phyloP scores from a whole-genome alignment of 345 rosid genomes.

The Cardamine chenopodiifolia region DNA sequence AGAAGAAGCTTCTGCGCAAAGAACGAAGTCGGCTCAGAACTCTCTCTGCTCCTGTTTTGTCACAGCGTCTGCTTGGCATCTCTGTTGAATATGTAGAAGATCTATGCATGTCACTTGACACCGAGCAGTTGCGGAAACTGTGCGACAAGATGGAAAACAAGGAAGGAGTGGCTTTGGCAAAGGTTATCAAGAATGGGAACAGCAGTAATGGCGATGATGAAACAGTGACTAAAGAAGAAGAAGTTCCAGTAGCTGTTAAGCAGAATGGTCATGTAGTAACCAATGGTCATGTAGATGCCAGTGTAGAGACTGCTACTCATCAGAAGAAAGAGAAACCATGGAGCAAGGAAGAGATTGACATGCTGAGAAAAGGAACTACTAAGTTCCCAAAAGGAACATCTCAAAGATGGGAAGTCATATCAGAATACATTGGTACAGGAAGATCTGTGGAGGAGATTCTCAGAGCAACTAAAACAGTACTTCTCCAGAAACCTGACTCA shows the following conservation, averaged over 20 bases:
- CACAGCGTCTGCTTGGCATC: conserved; percentile 61
- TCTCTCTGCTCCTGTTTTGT: conserved; percentile 59
- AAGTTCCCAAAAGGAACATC: conserved; percentile 92
- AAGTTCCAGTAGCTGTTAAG: conserved; percentile 30
- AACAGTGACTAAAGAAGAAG: conserved; percentile 24
- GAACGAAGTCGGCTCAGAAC: conserved; percentile 84
- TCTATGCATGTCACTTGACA: conserved; percentile 75
- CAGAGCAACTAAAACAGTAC: conserved; percentile 87
- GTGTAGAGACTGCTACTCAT: conserved; percentile 13
- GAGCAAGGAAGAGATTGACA: conserved; percentile 82
- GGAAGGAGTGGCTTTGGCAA: conserved; percentile 60
- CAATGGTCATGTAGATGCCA: conserved; percentile 52
- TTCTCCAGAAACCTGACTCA: conserved; percentile 88
- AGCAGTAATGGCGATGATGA: conserved; percentile 20
- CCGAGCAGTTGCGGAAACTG: conserved; percentile 58
- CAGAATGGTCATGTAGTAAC: conserved; percentile 57
- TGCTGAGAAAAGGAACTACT: conserved; percentile 75
- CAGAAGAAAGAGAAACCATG: conserved; percentile 77
- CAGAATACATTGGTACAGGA: conserved; percentile 83
- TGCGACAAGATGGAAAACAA: conserved; percentile 71
- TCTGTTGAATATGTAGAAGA: conserved; percentile 68
- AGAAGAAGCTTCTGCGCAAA: conserved; percentile 84
- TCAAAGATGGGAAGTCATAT: conserved; percentile 93
- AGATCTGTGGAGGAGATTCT: conserved; percentile 91
- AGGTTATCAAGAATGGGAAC: conserved; percentile 51